Evolutionary conservation across 306 rosid genomes (phyloP), one percentile per base, ranked within the genome.

Genomic region (Biancaea sappan): DNA sequence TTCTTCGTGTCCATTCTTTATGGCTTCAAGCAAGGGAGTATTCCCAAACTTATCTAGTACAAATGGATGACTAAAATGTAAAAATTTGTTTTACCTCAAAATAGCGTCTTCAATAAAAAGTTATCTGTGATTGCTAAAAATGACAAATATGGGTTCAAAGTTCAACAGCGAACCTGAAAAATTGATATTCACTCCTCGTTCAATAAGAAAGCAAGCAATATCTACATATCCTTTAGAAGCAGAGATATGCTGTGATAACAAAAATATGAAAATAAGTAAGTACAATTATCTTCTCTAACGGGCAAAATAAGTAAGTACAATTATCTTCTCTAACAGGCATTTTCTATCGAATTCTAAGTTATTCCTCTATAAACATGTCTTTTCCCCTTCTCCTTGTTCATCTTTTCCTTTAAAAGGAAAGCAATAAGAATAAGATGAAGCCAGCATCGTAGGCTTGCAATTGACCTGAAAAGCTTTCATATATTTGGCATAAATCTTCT

Each of bases 21-120:
- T 69, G 69, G 90, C 88, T 71, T 83, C 88, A 37, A 83, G 78
- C 72, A 86, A 86, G 4, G 87, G 86, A 78, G 88, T 78, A 76
- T 72, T 86, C 65, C 88, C 90, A 40, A 75, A 86, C 21, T 86
- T 86, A 68, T 83, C 90, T 86, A 37, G 16, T 8, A 46, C 28
- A 77, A 43, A 52, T 18, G 29, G 21, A 53, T 68, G 14, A 41
- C 46, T 60, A 66, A 66, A 12, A 69, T 22, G 31, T 7, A 21
- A 72, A 46, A 16, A 35, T 48, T 37, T 37, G 35, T 68, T 58
- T 78, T 44, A 22, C 56, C 4, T 25, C 38, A 29, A 22, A 6
- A 22, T 11, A 12, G 10, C 34, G 6, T 13, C 41, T 69, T 34
- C 34, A 48, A 13, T 31, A 34, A 69, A 34, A n/a, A 32, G 18